A percentile compares a stretch with the other conserved stretches of the same genome.
Conservation (phyloP, 768 basidiomycete genomes). For the Lentinula aciculospora region DNA sequence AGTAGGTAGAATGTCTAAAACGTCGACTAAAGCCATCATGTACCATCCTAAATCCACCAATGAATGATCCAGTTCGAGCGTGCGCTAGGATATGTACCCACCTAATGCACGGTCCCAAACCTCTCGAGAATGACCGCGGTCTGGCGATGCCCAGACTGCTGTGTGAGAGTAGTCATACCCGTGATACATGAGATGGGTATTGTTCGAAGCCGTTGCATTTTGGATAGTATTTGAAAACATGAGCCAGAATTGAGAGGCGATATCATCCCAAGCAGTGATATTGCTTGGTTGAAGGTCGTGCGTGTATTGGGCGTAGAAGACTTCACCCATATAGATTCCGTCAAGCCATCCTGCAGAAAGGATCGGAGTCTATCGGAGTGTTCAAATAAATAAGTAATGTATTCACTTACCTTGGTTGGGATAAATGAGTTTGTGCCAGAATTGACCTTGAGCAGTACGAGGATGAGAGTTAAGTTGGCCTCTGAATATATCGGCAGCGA, state of each 20-base stretch:
- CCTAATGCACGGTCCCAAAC: constrained; percentile 46
- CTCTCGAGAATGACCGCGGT: constrained; percentile 41
- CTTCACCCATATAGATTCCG: constrained; percentile 41
- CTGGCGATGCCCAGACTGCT: constrained; percentile 37
- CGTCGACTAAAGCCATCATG: constrained; percentile 42
- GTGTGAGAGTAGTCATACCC: constrained; percentile 42
- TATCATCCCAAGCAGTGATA: constrained; percentile 34
- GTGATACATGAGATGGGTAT: constrained; percentile 40
- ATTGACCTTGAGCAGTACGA: constrained; percentile 38
- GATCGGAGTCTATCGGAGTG: neutral
- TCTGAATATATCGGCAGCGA: constrained; percentile 32
- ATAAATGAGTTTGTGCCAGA: constrained; percentile 40
- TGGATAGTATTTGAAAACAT: constrained; percentile 40
- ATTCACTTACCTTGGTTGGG: constrained; percentile 31
- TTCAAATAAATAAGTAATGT: neutral
- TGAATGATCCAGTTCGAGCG: neutral
- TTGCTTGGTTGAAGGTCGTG: constrained; percentile 28
- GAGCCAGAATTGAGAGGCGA: constrained; percentile 33
- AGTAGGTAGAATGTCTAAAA: constrained; percentile 30
- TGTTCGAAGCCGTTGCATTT: constrained; percentile 28
- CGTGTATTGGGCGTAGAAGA: constrained; percentile 38
- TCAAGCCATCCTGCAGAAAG: constrained; percentile 34
- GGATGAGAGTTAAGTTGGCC: constrained; percentile 35
- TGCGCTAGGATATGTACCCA: constrained; percentile 3
- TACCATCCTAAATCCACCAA: constrained; percentile 27